Base-by-base conservation (phyloP, 495 filamentous ascomycete genomes). In the Xylaria longipes region DNA sequence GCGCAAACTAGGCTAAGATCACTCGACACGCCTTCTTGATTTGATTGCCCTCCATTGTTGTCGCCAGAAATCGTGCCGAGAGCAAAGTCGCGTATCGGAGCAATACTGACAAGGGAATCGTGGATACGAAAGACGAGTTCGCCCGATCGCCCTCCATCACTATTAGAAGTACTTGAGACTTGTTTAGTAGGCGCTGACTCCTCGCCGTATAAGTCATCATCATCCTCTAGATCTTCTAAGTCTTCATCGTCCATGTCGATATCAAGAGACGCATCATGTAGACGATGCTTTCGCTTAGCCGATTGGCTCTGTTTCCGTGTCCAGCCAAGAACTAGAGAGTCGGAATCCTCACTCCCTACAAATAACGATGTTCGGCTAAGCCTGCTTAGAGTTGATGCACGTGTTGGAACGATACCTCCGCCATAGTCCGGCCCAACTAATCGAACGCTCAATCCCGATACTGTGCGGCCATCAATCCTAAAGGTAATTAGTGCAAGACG, bases 381-480 rank as follows among this genome's bases (percentile, higher is more conserved):
- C 39, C 85, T 85, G 39, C 89, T 86, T 1, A 92, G 86, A 56
- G 91, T 93, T 5, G 92, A 91, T n/a, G 91, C 88, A 35, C 87
- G 82, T 41, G 88, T 87, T 33, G 85, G 85, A 70, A 97, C 80
- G 15, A 93, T 70, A 58, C 80, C 73, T 3, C 89, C 91, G 27
- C 91, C 92, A 1, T 86, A 77, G 50, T 92, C 87, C 56, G 81
- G 73, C 20, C 85, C 78, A 43, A 97, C 80, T 20, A 87, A 80
- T 61, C 88, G 88, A 58, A 99, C 79, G 6, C 87, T 88, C 39
- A 98, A 84, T 7, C 94, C 94, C 46, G 94, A 97, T 31, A 99
- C 93, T 11, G 93, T 96, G 56, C 95, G 87, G n/a, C 96, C 96
- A 79, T 97, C 94, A 62, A 97, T 87, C 69, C 89, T 91, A 82